Conservation (phyloP, 1,284 basidiomycete species). For the Athelia psychrophila region DNA sequence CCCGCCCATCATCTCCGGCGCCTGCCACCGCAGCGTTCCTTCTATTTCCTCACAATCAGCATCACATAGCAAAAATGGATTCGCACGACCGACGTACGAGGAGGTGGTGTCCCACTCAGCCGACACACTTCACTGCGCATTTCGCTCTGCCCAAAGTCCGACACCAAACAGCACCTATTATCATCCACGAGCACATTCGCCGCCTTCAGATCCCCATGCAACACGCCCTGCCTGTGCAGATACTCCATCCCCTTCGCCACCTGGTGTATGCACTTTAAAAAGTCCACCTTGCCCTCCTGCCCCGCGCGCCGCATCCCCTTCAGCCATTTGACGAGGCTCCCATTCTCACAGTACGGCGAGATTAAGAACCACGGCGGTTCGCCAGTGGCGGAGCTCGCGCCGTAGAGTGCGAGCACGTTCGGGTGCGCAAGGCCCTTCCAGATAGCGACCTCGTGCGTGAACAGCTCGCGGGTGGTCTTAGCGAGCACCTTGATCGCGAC, state of each 20-base stretch:
- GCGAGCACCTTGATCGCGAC: conserved; percentile 64
- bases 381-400: conserved; percentile 55
- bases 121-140: conserved; percentile 69
- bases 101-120: conserved; percentile 48
- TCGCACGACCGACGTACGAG: conserved; percentile 43
- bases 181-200: conserved; percentile 43
- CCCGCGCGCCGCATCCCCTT: conserved; percentile 29
- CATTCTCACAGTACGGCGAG: conserved; percentile 51
- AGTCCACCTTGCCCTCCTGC: conserved; percentile 40
- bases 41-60: conserved; percentile 28
- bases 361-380: conserved; percentile 71
- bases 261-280: conserved; percentile 62
- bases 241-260: conserved; percentile 78
- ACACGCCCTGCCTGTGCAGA: conserved; percentile 57
- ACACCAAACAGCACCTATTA: conserved; percentile 60
- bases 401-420: conserved; percentile 53
- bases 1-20: conserved; percentile 68
- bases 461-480: conserved; percentile 43
- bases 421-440: conserved; percentile 52
- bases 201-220: conserved; percentile 77
- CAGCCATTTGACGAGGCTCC: conserved; percentile 44
- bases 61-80: conserved; percentile 5
- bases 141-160: conserved; percentile 78
- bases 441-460: conserved; percentile 47
- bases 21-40: conserved; percentile 69